phyloP scores from a whole-genome alignment of 345 rosid genomes.

The Pseudoturritis turrita region DNA sequence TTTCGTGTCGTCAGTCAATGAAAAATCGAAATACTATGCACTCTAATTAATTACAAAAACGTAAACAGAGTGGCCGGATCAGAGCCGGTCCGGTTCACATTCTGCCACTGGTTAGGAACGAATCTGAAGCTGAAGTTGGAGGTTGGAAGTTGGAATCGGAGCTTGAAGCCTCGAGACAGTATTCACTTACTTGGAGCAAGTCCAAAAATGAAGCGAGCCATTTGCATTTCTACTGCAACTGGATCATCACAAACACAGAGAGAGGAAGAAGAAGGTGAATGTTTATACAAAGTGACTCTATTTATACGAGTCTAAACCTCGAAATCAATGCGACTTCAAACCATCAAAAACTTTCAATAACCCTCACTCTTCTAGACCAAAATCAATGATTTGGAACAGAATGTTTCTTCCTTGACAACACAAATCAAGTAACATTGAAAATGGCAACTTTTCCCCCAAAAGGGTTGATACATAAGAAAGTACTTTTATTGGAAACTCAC shows the following conservation, averaged over 20 bases:
- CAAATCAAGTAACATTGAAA: not conserved
- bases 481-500: too few relatives aligned
- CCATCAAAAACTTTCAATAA: not conserved
- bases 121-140: slow-evolving; percentile 20
- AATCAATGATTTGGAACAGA: not conserved
- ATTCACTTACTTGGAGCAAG: not conserved
- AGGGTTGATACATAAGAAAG: not conserved
- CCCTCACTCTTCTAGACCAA: not conserved
- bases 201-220: not conserved
- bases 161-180: not conserved
- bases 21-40: not conserved
- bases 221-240: not conserved
- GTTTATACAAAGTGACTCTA: not conserved
- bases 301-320: not conserved
- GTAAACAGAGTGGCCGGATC: not conserved
- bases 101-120: not conserved
- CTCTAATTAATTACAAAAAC: not conserved
- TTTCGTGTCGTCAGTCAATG: not conserved
- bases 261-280: not conserved
- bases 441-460: not conserved
- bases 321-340: not conserved
- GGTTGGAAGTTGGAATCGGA: slow-evolving; percentile 1
- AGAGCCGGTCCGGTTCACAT: not conserved
- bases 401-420: not conserved
- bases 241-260: slow-evolving; percentile 4